phyloP scores from a whole-genome alignment of 805 yeast genomes.

The Ogataea saltuana region DNA sequence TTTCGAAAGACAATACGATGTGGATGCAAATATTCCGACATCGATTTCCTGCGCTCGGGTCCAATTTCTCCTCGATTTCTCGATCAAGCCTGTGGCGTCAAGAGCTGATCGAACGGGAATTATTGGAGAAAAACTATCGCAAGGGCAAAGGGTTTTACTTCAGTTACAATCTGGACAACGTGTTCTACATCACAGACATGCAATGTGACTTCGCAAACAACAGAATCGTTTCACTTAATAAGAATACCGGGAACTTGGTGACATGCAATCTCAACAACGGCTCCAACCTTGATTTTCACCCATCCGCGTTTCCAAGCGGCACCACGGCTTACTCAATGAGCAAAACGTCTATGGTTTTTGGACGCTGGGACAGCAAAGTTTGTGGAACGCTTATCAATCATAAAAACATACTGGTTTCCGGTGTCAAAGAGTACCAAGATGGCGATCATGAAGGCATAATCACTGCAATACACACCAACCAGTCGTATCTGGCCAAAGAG shows the following conservation, averaged over 20 bases:
- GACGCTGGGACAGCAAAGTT: conserved; percentile 38
- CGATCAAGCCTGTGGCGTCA: conserved; percentile 46
- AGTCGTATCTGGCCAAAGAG: conserved; percentile 25
- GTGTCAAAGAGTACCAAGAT: conserved; percentile 23
- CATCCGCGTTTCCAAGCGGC: conserved; percentile 32
- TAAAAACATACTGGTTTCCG: conserved; percentile 26
- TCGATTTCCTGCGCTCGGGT: conserved; percentile 38
- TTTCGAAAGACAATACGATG: conserved; percentile 45
- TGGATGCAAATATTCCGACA: conserved; percentile 49
- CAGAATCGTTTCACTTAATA: conserved; percentile 27
- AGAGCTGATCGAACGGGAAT: conserved; percentile 46
- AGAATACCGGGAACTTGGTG: conserved; percentile 28
- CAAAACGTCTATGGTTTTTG: conserved; percentile 31
- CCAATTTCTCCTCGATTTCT: conserved; percentile 44
- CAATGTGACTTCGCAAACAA: conserved; percentile 30
- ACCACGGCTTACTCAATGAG: conserved; percentile 33
- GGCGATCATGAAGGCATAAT: conserved; percentile 26
- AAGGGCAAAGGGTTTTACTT: conserved; percentile 32
- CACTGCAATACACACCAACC: conserved; percentile 25
- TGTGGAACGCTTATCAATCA: conserved; percentile 30
- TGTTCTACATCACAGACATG: conserved; percentile 28
- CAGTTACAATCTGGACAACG: conserved; percentile 21
- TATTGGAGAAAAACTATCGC: conserved; percentile 39
- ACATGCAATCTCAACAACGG: conserved; percentile 29
- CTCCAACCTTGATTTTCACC: conserved; percentile 21